These are phyloP conservation scores for Pholiota conissans DNA, from an alignment of 768 basidiomycete species.

Conservation along the genomic window DNA sequence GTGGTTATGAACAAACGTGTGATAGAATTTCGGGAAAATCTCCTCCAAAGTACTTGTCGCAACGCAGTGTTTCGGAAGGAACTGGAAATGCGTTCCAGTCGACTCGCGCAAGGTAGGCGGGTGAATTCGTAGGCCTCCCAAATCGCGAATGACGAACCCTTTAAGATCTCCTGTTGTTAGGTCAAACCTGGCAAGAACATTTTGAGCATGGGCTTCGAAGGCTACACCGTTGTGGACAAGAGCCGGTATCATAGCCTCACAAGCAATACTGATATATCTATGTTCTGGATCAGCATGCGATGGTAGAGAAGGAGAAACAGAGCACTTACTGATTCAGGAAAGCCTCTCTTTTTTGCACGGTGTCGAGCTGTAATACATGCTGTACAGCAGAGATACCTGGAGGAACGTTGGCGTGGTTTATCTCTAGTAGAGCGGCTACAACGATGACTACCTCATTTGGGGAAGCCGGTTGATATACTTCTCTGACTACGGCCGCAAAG, in stretches of 20 bases:
- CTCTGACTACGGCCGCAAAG: slow-evolving; percentile 49
- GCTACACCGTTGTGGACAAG: slow-evolving; percentile 55
- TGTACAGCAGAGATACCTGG: slow-evolving; percentile 46
- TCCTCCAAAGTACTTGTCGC: slow-evolving; percentile 47
- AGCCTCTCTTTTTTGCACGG: slow-evolving; percentile 40
- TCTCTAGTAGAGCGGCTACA: slow-evolving; percentile 53
- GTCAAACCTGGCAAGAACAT: slow-evolving; percentile 50
- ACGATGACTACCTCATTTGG: slow-evolving; percentile 47
- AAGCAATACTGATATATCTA: slow-evolving; percentile 53
- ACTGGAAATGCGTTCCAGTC: slow-evolving; percentile 49
- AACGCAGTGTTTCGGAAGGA: slow-evolving; percentile 54
- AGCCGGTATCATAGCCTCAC: slow-evolving; percentile 52
- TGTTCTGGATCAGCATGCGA: not conserved
- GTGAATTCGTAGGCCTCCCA: slow-evolving; percentile 58
- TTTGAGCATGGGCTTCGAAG: slow-evolving; percentile 64
- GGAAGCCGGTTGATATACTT: slow-evolving; percentile 37
- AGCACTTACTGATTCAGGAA: slow-evolving; percentile 48
- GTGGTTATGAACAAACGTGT: slow-evolving; percentile 61
- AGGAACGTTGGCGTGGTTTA: slow-evolving; percentile 42
- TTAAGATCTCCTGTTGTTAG: slow-evolving; percentile 37
- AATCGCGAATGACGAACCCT: slow-evolving; percentile 57
- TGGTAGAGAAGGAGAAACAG: not conserved
- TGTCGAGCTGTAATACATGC: slow-evolving; percentile 45
- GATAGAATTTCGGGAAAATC: slow-evolving; percentile 57
- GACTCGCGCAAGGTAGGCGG: slow-evolving; percentile 47